Evolutionary conservation across 352 stramenopile species (phyloP).

Genomic region (Globisporangium radiosum): DNA sequence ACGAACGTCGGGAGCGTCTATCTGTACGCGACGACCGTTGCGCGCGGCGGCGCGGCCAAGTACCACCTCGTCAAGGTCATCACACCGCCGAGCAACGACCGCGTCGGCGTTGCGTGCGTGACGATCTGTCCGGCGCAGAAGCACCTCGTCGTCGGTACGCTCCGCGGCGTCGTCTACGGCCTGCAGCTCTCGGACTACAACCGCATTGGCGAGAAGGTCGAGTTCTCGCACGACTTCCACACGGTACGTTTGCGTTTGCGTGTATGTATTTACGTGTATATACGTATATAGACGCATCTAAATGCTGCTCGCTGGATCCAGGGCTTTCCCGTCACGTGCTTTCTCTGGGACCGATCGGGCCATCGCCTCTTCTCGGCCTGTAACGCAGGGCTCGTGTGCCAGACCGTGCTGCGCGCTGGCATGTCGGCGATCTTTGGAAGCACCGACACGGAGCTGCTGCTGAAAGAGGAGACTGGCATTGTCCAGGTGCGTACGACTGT

Average conservation of each 20-base stretch:
- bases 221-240: conserved; percentile 86
- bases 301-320: conserved; percentile 3
- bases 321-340: conserved; percentile 75
- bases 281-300: too few relatives aligned
- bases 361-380: conserved; percentile 76
- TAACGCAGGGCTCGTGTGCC: conserved; percentile 68
- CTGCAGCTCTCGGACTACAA: conserved; percentile 80
- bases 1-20: conserved; percentile 78
- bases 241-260: conserved; percentile 16
- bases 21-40: conserved; percentile 64
- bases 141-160: conserved; percentile 72
- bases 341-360: conserved; percentile 71
- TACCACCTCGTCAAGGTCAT: conserved; percentile 88
- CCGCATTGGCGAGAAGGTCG: conserved; percentile 83
- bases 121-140: conserved; percentile 80
- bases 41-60: conserved; percentile 31
- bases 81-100: conserved; percentile 60
- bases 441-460: conserved; percentile 72
- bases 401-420: conserved; percentile 68
- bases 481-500: conserved; percentile 45
- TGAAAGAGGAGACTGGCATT: conserved; percentile 83
- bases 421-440: conserved; percentile 83
- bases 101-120: conserved; percentile 62
- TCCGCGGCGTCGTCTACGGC: conserved; percentile 72
- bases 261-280: too few relatives aligned